Evolutionary conservation across 495 filamentous ascomycete genomes (phyloP).

Genomic region (Oleoguttula mirabilis): DNA sequence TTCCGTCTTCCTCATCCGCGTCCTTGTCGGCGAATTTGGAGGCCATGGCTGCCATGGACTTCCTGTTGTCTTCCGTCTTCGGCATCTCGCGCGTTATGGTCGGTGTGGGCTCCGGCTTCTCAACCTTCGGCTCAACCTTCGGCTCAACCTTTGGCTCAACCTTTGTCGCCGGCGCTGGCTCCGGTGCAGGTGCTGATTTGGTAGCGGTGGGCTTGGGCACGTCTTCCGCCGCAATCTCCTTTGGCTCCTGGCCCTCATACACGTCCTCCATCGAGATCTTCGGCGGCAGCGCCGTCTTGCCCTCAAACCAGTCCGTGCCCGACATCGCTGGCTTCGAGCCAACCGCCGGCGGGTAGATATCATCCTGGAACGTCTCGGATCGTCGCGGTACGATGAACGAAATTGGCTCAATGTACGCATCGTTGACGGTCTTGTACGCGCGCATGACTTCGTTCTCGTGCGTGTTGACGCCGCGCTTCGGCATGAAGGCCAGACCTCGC

Average conservation of each 20-base stretch:
- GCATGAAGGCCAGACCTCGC: conserved; percentile 86
- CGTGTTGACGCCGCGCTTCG: conserved; percentile 84
- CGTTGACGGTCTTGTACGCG: conserved; percentile 92
- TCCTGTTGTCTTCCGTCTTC: conserved; percentile 69
- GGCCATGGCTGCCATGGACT: conserved; percentile 70
- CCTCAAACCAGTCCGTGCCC: conserved; percentile 70
- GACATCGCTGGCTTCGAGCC: conserved; percentile 70
- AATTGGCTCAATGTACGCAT: conserved; percentile 86
- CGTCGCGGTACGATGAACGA: conserved; percentile 93
- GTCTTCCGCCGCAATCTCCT: conserved; percentile 59
- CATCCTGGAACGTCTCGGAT: conserved; percentile 93
- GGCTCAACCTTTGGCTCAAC: conserved; percentile 36
- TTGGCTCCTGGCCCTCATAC: conserved; percentile 68
- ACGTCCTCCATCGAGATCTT: conserved; percentile 89
- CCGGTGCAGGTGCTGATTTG: conserved; percentile 28
- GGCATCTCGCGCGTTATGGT: conserved; percentile 29
- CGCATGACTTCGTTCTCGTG: conserved; percentile 95
- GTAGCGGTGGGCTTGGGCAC: conserved; percentile 42
- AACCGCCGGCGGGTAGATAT: conserved; percentile 79
- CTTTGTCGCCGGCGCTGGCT: conserved; percentile 38
- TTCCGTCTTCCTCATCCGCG: conserved; percentile 39
- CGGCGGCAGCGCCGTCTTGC: conserved; percentile 68
- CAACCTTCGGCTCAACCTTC: conserved; percentile 37
- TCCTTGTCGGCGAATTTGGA: conserved; percentile 72
- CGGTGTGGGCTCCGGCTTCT: conserved; percentile 35